Conservation (phyloP, 495 filamentous ascomycete genomes). For the Penicillium coffeae region DNA sequence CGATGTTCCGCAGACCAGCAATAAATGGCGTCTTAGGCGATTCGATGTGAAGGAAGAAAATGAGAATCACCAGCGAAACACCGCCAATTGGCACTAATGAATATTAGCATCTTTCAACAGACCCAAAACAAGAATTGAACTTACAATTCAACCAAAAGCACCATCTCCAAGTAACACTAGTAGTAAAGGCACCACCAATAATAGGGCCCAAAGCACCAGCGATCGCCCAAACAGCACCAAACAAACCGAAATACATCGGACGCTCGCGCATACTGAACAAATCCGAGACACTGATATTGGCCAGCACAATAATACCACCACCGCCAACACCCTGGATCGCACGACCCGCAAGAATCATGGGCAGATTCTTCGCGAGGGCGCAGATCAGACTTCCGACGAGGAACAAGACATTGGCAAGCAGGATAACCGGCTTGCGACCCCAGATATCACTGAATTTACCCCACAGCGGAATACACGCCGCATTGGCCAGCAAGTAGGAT, state of each 20-base stretch:
- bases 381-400: constrained; percentile 72
- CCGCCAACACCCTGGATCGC: constrained; percentile 82
- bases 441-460: constrained; percentile 85
- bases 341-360: constrained; percentile 71
- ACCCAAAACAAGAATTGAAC: constrained; percentile 9
- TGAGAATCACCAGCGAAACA: constrained; percentile 59
- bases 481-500: constrained; percentile 65
- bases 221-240: constrained; percentile 71
- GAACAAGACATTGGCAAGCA: constrained; percentile 70
- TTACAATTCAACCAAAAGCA: constrained; percentile 65
- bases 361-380: constrained; percentile 61
- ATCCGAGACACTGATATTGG: constrained; percentile 80
- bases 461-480: constrained; percentile 69
- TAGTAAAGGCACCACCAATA: constrained; percentile 71
- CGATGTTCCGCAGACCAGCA: constrained; percentile 68
- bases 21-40: constrained; percentile 68
- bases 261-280: constrained; percentile 69
- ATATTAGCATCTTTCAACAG: neutral
- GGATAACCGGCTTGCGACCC: constrained; percentile 75
- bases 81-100: constrained; percentile 64
- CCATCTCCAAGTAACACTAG: constrained; percentile 58
- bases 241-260: constrained; percentile 58
- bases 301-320: constrained; percentile 74
- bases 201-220: constrained; percentile 71
- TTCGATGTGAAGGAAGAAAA: constrained; percentile 70